A percentile compares a stretch with the other conserved stretches of the same genome.
Conservation (phyloP, 345 rosid species). For the Gossypium mustelinum region DNA sequence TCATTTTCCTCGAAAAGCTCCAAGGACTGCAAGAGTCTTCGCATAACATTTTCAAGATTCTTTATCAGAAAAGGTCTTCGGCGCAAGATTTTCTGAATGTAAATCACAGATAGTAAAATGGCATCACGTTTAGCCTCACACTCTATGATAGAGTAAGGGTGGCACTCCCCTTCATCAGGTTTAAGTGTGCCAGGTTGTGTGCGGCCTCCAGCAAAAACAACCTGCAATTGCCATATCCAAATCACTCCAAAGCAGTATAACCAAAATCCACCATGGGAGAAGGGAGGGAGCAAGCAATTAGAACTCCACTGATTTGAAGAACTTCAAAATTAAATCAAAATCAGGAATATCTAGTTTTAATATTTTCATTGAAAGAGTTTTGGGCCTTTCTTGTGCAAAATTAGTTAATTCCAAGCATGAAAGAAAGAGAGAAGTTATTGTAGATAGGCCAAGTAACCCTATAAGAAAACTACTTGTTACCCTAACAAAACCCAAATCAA, state of each 20-base stretch:
- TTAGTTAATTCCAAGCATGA: not conserved
- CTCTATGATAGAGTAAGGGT: slow-evolving; percentile 79
- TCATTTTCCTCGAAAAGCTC: slow-evolving; percentile 97
- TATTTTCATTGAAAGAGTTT: not conserved
- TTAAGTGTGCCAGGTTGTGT: slow-evolving; percentile 96
- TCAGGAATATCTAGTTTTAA: not conserved
- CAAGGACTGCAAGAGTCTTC: slow-evolving; percentile 87
- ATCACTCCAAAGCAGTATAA: slow-evolving; percentile 6
- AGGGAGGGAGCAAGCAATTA: not conserved
- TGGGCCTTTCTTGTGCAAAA: not conserved
- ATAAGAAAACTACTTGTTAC: not conserved
- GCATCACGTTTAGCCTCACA: slow-evolving; percentile 79
- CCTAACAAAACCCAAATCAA: not conserved
- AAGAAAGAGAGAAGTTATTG: too few relatives aligned
- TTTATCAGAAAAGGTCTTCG: slow-evolving; percentile 93
- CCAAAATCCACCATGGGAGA: not conserved
- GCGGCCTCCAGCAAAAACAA: slow-evolving; percentile 94
- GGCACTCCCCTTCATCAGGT: slow-evolving; percentile 98
- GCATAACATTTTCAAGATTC: slow-evolving; percentile 94
- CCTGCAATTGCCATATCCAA: slow-evolving; percentile 35
- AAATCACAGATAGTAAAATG: slow-evolving; percentile 80
- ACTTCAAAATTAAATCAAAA: not conserved
- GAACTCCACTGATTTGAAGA: not conserved
- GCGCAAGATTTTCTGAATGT: slow-evolving; percentile 82
- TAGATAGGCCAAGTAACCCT: not conserved